phyloP scores from a whole-genome alignment of 345 rosid genomes.

The Reutealis trisperma region DNA sequence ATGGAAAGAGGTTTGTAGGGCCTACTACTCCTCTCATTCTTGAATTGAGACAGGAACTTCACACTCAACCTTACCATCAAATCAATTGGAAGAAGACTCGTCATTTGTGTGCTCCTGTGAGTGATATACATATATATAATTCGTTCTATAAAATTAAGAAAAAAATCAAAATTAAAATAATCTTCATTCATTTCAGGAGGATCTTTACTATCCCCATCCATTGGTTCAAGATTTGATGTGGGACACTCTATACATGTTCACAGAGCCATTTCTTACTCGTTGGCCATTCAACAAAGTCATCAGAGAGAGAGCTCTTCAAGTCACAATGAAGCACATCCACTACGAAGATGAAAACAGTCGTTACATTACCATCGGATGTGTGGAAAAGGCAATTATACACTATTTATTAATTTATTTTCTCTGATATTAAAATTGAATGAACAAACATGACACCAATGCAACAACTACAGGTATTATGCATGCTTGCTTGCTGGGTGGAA shows the following conservation, averaged over 20 bases:
- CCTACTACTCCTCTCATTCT: slow-evolving; percentile 26
- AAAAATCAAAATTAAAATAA: no score
- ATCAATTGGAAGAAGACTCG: slow-evolving; percentile 12
- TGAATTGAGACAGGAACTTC: slow-evolving; percentile 20
- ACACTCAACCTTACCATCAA: slow-evolving; percentile 14
- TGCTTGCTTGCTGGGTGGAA: slow-evolving; percentile 49
- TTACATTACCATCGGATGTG: slow-evolving; percentile 24
- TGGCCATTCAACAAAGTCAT: slow-evolving; percentile 20
- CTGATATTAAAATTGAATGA: no score
- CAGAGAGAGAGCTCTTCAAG: slow-evolving; percentile 18
- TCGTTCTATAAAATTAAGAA: no score
- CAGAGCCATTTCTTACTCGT: slow-evolving; percentile 22
- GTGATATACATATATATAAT: not conserved
- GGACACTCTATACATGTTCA: slow-evolving; percentile 8
- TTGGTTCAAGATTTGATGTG: slow-evolving; percentile 23
- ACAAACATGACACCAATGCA: no score
- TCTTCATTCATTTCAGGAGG: slow-evolving; percentile 5
- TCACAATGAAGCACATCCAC: slow-evolving; percentile 27
- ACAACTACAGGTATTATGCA: slow-evolving; percentile 26
- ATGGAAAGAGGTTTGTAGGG: slow-evolving; percentile 27
- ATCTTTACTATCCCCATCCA: slow-evolving; percentile 21
- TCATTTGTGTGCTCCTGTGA: slow-evolving; percentile 14
- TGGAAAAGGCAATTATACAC: slow-evolving; percentile 12
- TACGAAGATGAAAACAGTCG: slow-evolving; percentile 27
- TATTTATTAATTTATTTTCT: no score